These are phyloP conservation scores for Tetragonia tetragonoides DNA, from an alignment of 148 eudicot genomes.

Conservation along the genomic window DNA sequence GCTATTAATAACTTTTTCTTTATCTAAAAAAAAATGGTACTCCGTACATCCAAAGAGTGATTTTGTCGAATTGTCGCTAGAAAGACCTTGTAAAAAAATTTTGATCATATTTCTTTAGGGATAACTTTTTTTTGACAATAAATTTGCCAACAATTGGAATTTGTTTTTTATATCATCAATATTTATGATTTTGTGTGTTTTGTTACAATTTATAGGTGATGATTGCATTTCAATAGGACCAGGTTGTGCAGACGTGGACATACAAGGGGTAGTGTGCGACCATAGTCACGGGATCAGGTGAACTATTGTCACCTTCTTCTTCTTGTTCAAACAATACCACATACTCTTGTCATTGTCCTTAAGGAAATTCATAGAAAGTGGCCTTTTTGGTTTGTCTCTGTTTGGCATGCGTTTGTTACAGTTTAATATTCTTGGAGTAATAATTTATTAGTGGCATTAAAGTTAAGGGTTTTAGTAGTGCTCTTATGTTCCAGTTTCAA, in stretches of 20 bases:
- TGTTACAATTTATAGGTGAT: conserved; percentile 51
- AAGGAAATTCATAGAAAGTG: conserved; percentile 25
- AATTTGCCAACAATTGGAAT: too few species aligned
- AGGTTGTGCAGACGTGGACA: conserved; percentile 75
- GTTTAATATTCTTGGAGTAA: neutral
- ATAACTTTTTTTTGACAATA: too few species aligned
- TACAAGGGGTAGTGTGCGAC: conserved; percentile 79
- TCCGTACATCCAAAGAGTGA: too few species aligned
- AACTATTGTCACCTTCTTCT: neutral
- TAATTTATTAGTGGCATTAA: neutral
- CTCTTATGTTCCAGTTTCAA: too few species aligned
- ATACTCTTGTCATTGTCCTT: conserved; percentile 12
- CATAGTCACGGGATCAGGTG: conserved; percentile 97
- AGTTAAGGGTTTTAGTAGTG: too few species aligned
- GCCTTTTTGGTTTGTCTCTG: conserved; percentile 18
- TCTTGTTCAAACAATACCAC: neutral
- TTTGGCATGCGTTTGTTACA: neutral
- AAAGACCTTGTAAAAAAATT: too few species aligned
- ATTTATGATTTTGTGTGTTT: neutral
- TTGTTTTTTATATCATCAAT: neutral
- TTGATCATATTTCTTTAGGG: too few species aligned
- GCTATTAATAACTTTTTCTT: too few species aligned
- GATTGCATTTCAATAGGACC: conserved; percentile 97
- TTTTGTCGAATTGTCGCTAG: too few species aligned
- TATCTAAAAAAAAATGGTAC: too few species aligned